A percentile compares a stretch with the other conserved stretches of the same genome.
Evolutionary conservation across 2,329 filamentous ascomycete genomes (phyloP).

Genomic region (Claviceps purpurea): DNA sequence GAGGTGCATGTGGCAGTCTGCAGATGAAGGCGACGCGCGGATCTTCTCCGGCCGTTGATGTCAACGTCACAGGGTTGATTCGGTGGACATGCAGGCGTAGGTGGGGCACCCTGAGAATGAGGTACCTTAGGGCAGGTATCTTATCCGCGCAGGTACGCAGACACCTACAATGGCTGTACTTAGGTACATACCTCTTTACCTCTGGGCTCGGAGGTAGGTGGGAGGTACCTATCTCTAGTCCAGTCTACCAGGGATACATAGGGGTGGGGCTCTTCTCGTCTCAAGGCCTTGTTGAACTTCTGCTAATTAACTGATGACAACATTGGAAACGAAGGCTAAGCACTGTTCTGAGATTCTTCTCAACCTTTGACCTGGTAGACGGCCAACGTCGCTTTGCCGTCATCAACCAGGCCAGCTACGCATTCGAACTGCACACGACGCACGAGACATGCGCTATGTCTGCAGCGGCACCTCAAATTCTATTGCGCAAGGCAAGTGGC

Average conservation of each 20-base stretch:
- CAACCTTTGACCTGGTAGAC: neutral
- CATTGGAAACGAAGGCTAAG: neutral
- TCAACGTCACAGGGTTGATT: neutral
- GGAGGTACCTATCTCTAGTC: no score
- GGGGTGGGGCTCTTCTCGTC: no score
- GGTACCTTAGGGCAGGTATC: no score
- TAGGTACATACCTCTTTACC: no score
- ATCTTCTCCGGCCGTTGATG: constrained; percentile 15
- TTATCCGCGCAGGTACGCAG: no score
- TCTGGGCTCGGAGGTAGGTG: no score
- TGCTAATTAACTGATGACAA: neutral
- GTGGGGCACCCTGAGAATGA: no score
- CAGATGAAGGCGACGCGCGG: constrained; percentile 13
- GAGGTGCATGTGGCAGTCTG: neutral
- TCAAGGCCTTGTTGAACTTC: no score
- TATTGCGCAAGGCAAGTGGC: constrained; percentile 23
- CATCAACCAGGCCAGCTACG: neutral
- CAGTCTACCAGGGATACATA: no score
- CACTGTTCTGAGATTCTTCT: neutral
- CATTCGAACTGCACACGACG: neutral
- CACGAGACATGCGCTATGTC: constrained; percentile 22
- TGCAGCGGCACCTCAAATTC: constrained; percentile 20
- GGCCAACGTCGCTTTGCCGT: neutral
- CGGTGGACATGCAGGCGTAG: neutral
- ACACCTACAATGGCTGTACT: no score